These are phyloP conservation scores for Avena sativa DNA, from an alignment of 176 grass and related monocot genomes.

Conservation along the genomic window DNA sequence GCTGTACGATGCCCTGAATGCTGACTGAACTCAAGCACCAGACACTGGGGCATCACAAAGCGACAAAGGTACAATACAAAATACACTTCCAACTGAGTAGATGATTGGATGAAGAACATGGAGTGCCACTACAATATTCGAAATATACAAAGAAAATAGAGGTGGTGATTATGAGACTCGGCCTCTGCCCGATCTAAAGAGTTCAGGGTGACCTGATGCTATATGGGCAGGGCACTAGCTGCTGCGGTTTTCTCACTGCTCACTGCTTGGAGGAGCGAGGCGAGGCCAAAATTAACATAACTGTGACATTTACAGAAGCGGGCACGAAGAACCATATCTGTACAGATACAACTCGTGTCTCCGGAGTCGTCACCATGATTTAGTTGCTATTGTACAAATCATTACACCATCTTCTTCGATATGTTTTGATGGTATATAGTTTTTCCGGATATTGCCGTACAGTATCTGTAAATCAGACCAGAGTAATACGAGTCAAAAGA, in stretches of 20 bases:
- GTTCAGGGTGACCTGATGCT: background rate
- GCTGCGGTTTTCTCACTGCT: background rate
- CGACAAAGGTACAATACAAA: background rate
- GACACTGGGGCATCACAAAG: background rate
- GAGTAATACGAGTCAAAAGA: background rate
- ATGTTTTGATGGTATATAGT: constrained; percentile 17
- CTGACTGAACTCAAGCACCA: background rate
- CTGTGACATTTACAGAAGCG: background rate
- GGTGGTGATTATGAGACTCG: background rate
- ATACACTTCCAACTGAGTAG: background rate
- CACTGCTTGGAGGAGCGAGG: background rate
- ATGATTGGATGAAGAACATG: background rate
- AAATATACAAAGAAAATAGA: background rate
- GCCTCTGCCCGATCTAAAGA: background rate
- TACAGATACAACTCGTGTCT: constrained; percentile 36
- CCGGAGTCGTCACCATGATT: constrained; percentile 21
- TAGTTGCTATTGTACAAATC: constrained; percentile 43
- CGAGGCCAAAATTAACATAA: constrained; percentile 21
- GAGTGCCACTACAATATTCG: background rate
- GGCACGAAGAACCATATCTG: constrained; percentile 33
- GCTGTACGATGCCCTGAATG: background rate
- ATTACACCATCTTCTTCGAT: background rate
- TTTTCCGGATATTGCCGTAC: background rate
- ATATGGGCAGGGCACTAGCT: background rate
- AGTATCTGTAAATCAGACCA: constrained; percentile 36